Evolutionary conservation across 192 early-diverging fungal genomes (phyloP).

Genomic region (Rhizoclosmatium globosum): DNA sequence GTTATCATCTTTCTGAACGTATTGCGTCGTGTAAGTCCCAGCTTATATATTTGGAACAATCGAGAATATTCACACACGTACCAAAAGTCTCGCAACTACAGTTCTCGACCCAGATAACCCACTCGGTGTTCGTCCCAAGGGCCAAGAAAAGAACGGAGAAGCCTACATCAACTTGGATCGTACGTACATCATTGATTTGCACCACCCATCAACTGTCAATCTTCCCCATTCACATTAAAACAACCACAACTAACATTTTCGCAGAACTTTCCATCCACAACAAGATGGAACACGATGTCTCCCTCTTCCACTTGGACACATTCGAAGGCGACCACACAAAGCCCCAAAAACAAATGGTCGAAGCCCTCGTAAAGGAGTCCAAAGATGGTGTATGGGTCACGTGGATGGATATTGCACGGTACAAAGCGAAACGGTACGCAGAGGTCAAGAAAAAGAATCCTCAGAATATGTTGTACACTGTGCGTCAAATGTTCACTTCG

Average conservation of each 20-base stretch:
- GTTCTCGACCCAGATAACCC: background rate
- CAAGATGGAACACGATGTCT: slow-evolving; percentile 50
- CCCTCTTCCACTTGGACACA: slow-evolving; percentile 37
- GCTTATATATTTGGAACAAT: no score
- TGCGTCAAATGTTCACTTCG: background rate
- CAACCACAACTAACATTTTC: background rate
- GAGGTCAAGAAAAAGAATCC: background rate
- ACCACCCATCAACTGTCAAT: no score
- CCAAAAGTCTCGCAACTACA: slow-evolving; percentile 1
- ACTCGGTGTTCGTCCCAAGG: background rate
- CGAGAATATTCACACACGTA: background rate
- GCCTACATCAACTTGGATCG: background rate
- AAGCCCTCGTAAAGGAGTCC: background rate
- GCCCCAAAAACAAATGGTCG: background rate
- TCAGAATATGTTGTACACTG: background rate
- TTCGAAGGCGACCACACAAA: slow-evolving; percentile 39
- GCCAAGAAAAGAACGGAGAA: background rate
- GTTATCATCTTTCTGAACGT: background rate
- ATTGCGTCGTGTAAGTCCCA: background rate
- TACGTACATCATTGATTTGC: no score
- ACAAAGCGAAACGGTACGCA: background rate
- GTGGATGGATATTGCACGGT: background rate
- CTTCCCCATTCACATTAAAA: background rate
- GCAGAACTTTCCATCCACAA: slow-evolving; percentile 15
- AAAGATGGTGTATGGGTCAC: background rate